phyloP scores from a whole-genome alignment of 202 grass and related monocot species.

The Digitaria exilis region DNA sequence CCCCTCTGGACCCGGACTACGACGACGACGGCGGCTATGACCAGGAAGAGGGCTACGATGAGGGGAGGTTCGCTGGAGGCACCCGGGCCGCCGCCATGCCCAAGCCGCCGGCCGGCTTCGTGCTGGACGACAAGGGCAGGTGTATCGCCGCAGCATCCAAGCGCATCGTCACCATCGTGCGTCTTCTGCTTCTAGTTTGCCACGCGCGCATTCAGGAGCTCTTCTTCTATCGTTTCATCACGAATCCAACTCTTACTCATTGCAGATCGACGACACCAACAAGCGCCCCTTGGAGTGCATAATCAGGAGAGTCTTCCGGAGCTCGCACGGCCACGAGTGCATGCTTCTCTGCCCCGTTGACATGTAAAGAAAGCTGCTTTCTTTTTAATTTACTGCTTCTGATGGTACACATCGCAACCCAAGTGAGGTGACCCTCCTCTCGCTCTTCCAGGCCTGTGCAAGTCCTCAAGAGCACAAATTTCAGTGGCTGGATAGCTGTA shows the following conservation, averaged over 20 bases:
- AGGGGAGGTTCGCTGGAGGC: slow-evolving; percentile 37
- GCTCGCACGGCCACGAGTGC: slow-evolving; percentile 74
- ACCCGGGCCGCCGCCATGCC: slow-evolving; percentile 59
- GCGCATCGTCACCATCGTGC: slow-evolving; percentile 73
- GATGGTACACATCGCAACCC: too few species aligned
- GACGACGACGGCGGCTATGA: neutral
- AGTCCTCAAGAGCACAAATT: slow-evolving; percentile 94
- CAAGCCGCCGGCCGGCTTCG: slow-evolving; percentile 81
- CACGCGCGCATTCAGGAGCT: too few species aligned
- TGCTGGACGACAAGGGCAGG: slow-evolving; percentile 72
- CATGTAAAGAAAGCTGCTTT: slow-evolving; percentile 55
- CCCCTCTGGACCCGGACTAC: neutral
- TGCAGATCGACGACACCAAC: slow-evolving; percentile 78
- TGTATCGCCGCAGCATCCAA: slow-evolving; percentile 68
- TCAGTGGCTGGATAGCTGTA: slow-evolving; percentile 88
- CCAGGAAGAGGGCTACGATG: slow-evolving; percentile 3
- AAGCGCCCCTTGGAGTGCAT: slow-evolving; percentile 83
- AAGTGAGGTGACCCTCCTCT: too few species aligned
- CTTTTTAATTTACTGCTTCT: neutral
- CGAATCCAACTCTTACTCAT: neutral
- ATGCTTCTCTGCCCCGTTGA: slow-evolving; percentile 93
- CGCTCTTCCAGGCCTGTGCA: slow-evolving; percentile 74
- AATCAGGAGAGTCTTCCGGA: slow-evolving; percentile 83
- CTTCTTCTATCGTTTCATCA: too few species aligned
- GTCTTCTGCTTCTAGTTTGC: neutral